Base-by-base conservation (phyloP, 768 basidiomycete species). In the Tricholoma matsutake region DNA sequence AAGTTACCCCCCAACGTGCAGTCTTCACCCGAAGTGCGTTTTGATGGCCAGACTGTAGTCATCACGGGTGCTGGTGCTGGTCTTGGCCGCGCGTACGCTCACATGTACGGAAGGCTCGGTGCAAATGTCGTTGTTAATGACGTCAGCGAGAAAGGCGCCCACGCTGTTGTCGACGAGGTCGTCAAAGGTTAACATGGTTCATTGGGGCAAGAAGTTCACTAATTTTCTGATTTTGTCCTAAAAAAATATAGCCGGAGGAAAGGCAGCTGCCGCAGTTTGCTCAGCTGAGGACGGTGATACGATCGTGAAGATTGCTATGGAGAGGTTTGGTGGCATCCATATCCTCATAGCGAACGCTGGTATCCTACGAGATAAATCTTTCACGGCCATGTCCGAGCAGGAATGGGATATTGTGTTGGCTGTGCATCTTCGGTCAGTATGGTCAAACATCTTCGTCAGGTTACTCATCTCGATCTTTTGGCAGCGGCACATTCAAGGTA, bases 61-160 rank as follows among this genome's bases (percentile, higher is more conserved):
- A 83, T 98, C 66, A 98, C 97, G 2, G 97, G 96, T 39, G 92
- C 95, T 6, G 96, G 96, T 43, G 93, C 91, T 28, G 97, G 96
- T 56, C 86, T 99, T 31, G 97, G 97, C 16, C 87, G 97, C 29
- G 84, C 86, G 1, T 97, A 98, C 70, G 92, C 97, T 0, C 81
- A 89, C 45, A 92, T 98, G 91, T 98, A 90, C 69, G 92, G 83
- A 25, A 86, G 84, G 57, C 86, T 96, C 8, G 96, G 97, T n/a
- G 96, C 94, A 9, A 97, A 97, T 67, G 92, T 99, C 32, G 91
- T 98, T 49, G 86, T 98, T 45, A 99, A 98, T 71, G 97, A 99
- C 68, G 88, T 98, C 52, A 94, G 82, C 71, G 89, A 88, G 69
- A 92, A 94, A 66, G 88, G 84, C 1, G 95, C 95, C 6, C 84